Conservation (phyloP, 2,329 filamentous ascomycete genomes). For the Curvularia spicifera region DNA sequence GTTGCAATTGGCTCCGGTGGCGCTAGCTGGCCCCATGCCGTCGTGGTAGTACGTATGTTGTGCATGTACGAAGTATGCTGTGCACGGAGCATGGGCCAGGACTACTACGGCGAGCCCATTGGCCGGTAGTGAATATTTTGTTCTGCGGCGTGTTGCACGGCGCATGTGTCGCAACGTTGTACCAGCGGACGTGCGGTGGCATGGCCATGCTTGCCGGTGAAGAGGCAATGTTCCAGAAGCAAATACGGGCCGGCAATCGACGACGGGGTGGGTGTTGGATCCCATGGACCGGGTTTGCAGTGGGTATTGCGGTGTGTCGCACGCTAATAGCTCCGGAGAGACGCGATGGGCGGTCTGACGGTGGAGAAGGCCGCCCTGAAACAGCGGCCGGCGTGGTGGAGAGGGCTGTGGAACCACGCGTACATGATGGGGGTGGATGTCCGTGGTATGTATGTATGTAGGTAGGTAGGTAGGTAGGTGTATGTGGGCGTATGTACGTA, state of each 20-base stretch:
- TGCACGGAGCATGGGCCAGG: constrained; percentile 1
- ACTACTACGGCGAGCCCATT: background rate
- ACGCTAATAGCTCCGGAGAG: constrained; percentile 17
- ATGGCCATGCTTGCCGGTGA: constrained; percentile 4
- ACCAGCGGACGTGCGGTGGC: constrained; percentile 10
- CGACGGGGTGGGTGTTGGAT: constrained; percentile 4
- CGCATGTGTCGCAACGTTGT: constrained; percentile 31
- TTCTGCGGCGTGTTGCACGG: constrained; percentile 28
- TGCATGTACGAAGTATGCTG: constrained; percentile 14
- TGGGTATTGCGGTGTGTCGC: constrained; percentile 34
- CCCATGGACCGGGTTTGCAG: constrained; percentile 20
- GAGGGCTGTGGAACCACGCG: constrained; percentile 24
- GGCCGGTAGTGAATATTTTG: constrained; percentile 11
- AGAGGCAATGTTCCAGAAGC: constrained; percentile 19
- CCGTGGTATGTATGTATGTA: too few species aligned
- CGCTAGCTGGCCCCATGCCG: too few species aligned
- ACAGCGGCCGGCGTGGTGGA: constrained; percentile 31
- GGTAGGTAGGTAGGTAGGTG: too few species aligned
- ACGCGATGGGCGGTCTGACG: constrained; percentile 20
- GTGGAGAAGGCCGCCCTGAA: constrained; percentile 32
- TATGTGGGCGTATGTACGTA: too few species aligned
- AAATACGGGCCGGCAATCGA: constrained; percentile 1
- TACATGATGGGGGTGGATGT: too few species aligned
- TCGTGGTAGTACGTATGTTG: background rate
- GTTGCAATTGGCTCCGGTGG: background rate